Evolutionary conservation across 306 rosid genomes (phyloP), one percentile per base, ranked within the genome.

Genomic region (Benincasa hispida): DNA sequence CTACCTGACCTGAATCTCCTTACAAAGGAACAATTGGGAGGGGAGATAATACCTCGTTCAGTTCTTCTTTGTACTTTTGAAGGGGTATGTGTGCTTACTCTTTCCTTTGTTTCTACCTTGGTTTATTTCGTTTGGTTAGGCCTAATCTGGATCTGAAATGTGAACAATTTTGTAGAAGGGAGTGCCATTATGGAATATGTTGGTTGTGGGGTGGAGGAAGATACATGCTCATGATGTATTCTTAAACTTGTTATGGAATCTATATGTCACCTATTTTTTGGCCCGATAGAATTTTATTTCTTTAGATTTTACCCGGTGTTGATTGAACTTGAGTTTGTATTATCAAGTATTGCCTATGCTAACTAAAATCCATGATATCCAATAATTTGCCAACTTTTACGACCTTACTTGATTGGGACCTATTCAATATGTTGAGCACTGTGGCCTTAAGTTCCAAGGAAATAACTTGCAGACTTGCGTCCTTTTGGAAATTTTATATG

Each of bases 31-130:
- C 93, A 84, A 72, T 87, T 95, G 74, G 97, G 98, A 68, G 99
- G 99, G 81, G 99, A 95, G 83, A 95, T 95, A 68, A 95, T 92
- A 88, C 99, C 99, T 51, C 92, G 98, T 70, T 95, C 98, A 79
- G 98, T 92, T 84, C 99, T 95, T 78, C 99, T 95, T n/a, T 95
- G 99, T 81, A 78, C 90, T 76, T 92, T 92, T 86, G 99, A 95
- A 88, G 99, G 98, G 98, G 99, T 92, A 88, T 56, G 93, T 75
- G 22, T 45, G 55, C 27, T 32, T 76, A 79, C 67, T 80, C 24
- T 17, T n/a, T 18, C 21, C 41, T 22, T 10, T 5, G 69, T 60
- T 54, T 75, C 67, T 75, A 27, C 51, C 53, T 51, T 24, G 15
- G 8, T 50, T 72, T 72, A 28, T 51, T 72, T 48, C 15, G 72